These are phyloP conservation scores for Hanseniaspora meyeri DNA, from an alignment of 805 yeast genomes.

Conservation along the genomic window DNA sequence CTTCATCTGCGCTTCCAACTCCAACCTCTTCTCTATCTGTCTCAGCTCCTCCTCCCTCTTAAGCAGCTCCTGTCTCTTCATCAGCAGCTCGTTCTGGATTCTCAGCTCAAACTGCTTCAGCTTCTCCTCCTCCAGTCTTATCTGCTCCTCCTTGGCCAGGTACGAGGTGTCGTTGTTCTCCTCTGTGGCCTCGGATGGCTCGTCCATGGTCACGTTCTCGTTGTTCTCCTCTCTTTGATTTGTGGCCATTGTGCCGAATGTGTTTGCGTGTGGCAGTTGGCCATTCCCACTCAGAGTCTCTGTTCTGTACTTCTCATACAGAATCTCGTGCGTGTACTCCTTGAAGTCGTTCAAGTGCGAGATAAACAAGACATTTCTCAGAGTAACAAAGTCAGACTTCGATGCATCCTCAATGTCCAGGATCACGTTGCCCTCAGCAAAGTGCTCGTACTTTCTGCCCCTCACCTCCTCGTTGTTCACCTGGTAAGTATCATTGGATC, in stretches of 20 bases:
- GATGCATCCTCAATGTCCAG: slow-evolving; percentile 60
- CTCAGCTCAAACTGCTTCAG: slow-evolving; percentile 74
- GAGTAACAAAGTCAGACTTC: slow-evolving; percentile 64
- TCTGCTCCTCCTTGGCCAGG: slow-evolving; percentile 72
- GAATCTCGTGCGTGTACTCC: slow-evolving; percentile 73
- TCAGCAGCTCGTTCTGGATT: slow-evolving; percentile 73
- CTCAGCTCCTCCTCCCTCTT: slow-evolving; percentile 75
- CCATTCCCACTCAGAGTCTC: slow-evolving; percentile 59
- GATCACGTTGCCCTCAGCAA: slow-evolving; percentile 23
- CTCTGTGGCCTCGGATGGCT: slow-evolving; percentile 10
- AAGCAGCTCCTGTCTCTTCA: slow-evolving; percentile 69
- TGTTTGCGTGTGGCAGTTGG: no score
- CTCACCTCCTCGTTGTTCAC: slow-evolving; percentile 31
- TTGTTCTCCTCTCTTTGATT: not conserved
- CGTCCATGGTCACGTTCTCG: slow-evolving; percentile 12
- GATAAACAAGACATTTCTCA: slow-evolving; percentile 67
- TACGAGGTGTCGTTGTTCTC: slow-evolving; percentile 31
- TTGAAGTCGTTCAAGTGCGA: slow-evolving; percentile 80
- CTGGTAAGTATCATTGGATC: slow-evolving; percentile 51
- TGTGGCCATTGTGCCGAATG: no score
- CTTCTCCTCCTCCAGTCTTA: slow-evolving; percentile 79
- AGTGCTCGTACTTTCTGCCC: slow-evolving; percentile 48
- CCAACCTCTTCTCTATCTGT: slow-evolving; percentile 62
- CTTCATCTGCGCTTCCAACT: slow-evolving; percentile 39
- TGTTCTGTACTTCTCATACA: slow-evolving; percentile 84